Conservation (phyloP, 164 flowering plant genomes). For the Vitis rotundifolia region DNA sequence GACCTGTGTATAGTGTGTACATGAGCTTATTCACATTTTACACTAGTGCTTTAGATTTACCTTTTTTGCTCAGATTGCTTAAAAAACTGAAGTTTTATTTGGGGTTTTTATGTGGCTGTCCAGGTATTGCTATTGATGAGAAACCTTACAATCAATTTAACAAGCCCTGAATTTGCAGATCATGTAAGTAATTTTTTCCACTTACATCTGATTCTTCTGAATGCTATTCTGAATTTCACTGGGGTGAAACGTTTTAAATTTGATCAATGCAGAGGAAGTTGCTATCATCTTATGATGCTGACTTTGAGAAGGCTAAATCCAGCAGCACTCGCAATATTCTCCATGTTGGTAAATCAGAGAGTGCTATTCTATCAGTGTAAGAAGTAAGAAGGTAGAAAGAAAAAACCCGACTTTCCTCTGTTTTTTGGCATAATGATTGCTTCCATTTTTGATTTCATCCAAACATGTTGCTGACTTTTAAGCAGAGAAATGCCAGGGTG, state of each 20-base stretch:
- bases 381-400: background rate
- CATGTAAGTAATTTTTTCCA: conserved; percentile 31
- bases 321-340: background rate
- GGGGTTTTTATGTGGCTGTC: background rate
- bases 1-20: background rate
- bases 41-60: background rate
- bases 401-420: no score
- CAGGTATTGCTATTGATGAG: conserved; percentile 45
- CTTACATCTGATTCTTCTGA: background rate
- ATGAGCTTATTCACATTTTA: background rate
- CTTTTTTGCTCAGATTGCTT: background rate
- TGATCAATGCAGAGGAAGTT: conserved; percentile 30
- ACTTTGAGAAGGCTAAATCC: conserved; percentile 12
- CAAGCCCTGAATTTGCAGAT: conserved; percentile 41
- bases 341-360: conserved; percentile 7
- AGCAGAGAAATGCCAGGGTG: no score
- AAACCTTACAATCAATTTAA: conserved; percentile 40
- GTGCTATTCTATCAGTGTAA: conserved; percentile 21
- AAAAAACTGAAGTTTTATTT: background rate
- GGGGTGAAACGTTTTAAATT: background rate
- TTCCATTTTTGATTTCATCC: no score
- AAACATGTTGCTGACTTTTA: no score
- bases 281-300: conserved; percentile 28
- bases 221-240: background rate
- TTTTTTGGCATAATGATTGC: no score